A percentile compares a stretch with the other conserved stretches of the same genome.
phyloP scores from a whole-genome alignment of 2,329 filamentous ascomycete species.

The Aspergillus clavatus region DNA sequence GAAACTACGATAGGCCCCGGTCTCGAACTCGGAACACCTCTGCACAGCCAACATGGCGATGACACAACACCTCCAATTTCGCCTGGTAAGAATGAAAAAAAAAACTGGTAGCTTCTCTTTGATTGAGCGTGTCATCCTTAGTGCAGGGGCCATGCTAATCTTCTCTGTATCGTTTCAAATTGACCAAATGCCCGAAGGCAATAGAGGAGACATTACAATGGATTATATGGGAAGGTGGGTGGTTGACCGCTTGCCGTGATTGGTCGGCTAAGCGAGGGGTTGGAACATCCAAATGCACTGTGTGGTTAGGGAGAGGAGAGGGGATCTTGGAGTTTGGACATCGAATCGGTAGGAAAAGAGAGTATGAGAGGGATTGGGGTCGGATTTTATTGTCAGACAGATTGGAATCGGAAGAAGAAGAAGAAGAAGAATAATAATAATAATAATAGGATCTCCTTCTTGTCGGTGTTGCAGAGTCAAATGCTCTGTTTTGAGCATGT shows the following conservation, averaged over 20 bases:
- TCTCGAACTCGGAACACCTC: conserved; percentile 9
- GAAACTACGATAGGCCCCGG: too few species aligned
- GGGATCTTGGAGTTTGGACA: too few species aligned
- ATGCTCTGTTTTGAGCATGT: too few species aligned
- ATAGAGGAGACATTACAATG: conserved; percentile 5
- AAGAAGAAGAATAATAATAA: too few species aligned
- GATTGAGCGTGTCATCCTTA: conserved; percentile 92
- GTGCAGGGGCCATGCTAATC: conserved; percentile 79
- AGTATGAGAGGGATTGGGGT: too few species aligned
- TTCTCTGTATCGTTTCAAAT: conserved; percentile 69
- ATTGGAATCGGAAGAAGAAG: too few species aligned
- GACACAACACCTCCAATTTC: conserved; percentile 11
- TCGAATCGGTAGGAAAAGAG: too few species aligned
- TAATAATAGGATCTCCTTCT: too few species aligned
- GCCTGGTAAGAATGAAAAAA: conserved; percentile 39
- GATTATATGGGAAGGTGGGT: conserved; percentile 13
- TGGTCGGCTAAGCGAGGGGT: neutral
- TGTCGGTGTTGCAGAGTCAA: too few species aligned
- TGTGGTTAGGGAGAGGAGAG: too few species aligned
- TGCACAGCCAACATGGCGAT: neutral
- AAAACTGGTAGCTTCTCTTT: conserved; percentile 72
- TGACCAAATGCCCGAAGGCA: conserved; percentile 56
- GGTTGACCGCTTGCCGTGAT: neutral
- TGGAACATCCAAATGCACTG: too few species aligned
- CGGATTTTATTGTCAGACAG: too few species aligned